Evolutionary conservation across 108 stramenopile genomes (phyloP), one percentile per base, ranked within the genome.

Genomic region (Epipyxis sp.): DNA sequence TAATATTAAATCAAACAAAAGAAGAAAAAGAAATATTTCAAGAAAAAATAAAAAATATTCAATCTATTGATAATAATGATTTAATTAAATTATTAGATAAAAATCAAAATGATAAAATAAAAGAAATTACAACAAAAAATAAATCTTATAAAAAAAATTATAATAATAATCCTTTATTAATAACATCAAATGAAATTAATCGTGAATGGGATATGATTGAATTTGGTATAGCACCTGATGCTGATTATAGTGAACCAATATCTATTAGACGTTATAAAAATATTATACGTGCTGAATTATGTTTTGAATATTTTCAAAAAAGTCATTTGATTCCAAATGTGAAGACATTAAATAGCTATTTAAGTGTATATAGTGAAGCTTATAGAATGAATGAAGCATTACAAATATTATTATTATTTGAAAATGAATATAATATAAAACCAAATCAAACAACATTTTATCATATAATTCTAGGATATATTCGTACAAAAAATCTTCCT

Each of bases 391-490:
- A 50, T 13, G 46, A 50, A 13, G 46, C 46, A 6, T 50, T 50
- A 20, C n/a, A n/a, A n/a, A n/a, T n/a, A n/a, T n/a, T n/a, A n/a
- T n/a, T n/a, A n/a, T n/a, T n/a, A n/a, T n/a, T n/a, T n/a, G n/a
- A n/a, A n/a, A n/a, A n/a, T n/a, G n/a, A n/a, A n/a, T n/a, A n/a
- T n/a, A n/a, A n/a, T n/a, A n/a, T n/a, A n/a, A n/a, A n/a, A n/a
- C n/a, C n/a, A n/a, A n/a, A 68, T 68, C 29, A 20, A 25, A 40
- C 20, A 41, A 68, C 71, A 29, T 74, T 43, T 74, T 16, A 54
- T 13, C 35, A 57, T 54, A 3, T 74, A 6, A 39, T 74, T 6
- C 71, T 37, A 6, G 10, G 40, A 42, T 57, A 30, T 74, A 13
- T 74, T 3, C 50, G 44, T 42, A 39, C 25, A 27, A 37, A 37